Evolutionary conservation across 163 green algal species (phyloP), one percentile per base, ranked within the genome.

Genomic region (Smithsoniella earleae): DNA sequence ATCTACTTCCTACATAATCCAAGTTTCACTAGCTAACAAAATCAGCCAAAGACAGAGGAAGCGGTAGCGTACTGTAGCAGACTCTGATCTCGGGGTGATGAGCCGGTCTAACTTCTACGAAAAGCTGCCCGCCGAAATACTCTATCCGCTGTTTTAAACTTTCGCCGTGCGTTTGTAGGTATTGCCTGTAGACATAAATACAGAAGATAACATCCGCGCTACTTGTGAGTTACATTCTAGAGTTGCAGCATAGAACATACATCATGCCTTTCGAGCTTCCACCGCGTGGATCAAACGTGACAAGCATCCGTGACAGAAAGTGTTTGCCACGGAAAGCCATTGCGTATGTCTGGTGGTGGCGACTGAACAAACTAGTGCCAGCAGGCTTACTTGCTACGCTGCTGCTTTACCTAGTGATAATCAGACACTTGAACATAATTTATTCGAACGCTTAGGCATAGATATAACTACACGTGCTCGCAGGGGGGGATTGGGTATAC

Each of bases 41-140:
- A n/a, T n/a, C n/a, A n/a, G n/a, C n/a, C n/a, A n/a, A n/a, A n/a
- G n/a, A n/a, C n/a, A n/a, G 22, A 16, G 18, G 25, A 34, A 13
- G 58, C 5, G 10, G n/a, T 25, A 6, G 25, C 58, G 58, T 43
- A 34, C 58, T 25, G 16, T 69, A 69, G 58, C 58, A 69, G 18
- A 69, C 58, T 69, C 58, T 69, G 58, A 69, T 36, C 20, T 69
- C 58, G 1, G 58, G 58, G 25, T 69, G 58, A 13, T 69, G 58
- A n/a, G 31, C 27, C 16, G 27, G 31, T 13, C 58, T 33, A 6
- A 69, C 58, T 13, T 69, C 58, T 6, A 69, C 58, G 27, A 69
- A 30, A 8, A 69, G 25, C 34, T 69, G 58, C 58, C 58, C 58
- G 16, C 58, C 58, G 30, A 69, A 43, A 6, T 16, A 16, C 34